phyloP scores from a whole-genome alignment of 208 protist genomes.

The Acanthamoeba triangularis region DNA sequence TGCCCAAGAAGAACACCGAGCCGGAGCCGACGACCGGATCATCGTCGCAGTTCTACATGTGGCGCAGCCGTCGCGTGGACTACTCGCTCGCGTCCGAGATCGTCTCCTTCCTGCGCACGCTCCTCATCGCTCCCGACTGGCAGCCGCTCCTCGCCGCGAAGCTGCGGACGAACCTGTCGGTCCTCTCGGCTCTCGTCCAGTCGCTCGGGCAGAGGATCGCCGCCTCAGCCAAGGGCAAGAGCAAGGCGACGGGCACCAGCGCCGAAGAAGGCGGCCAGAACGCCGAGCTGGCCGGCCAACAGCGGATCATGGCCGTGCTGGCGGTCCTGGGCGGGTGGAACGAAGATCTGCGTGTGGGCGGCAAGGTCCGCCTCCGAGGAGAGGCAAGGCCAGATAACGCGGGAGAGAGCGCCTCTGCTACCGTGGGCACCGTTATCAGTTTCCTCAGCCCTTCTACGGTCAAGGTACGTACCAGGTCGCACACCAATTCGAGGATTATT shows the following conservation, averaged over 20 bases:
- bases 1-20: conserved; percentile 39
- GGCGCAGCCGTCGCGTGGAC: conserved; percentile 56
- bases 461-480: too few species aligned
- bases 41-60: conserved; percentile 37
- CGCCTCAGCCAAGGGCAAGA: neutral
- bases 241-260: neutral
- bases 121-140: conserved; percentile 10
- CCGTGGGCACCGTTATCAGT: neutral
- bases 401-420: neutral
- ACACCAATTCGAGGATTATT: too few species aligned
- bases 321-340: conserved; percentile 24
- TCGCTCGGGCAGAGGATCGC: neutral
- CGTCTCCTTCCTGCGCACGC: conserved; percentile 29
- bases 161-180: neutral
- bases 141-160: neutral
- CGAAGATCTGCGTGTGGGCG: conserved; percentile 29
- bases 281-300: neutral
- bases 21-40: neutral
- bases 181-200: neutral
- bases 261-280: neutral
- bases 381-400: too few species aligned
- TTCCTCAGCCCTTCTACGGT: conserved; percentile 16
- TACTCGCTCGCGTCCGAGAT: conserved; percentile 55
- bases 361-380: conserved; percentile 21
- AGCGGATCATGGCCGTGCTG: neutral